Evolutionary conservation across 192 early-diverging fungal species (phyloP).

Genomic region (Backusella luteola): DNA sequence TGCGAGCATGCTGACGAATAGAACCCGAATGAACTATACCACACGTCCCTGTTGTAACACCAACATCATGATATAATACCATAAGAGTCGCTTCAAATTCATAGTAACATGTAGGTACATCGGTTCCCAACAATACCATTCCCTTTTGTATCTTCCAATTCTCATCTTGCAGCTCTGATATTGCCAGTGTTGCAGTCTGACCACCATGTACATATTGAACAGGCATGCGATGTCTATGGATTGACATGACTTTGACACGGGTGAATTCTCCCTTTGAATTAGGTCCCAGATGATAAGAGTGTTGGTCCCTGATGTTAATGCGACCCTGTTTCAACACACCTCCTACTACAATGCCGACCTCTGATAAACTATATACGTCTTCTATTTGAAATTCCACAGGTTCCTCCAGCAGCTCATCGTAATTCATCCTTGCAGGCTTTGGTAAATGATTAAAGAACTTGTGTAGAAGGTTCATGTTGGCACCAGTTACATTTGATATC

Average conservation of each 20-base stretch:
- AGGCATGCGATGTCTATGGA: slow-evolving; percentile 81
- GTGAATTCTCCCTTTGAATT: slow-evolving; percentile 64
- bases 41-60: slow-evolving; percentile 47
- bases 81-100: slow-evolving; percentile 68
- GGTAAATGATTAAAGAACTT: slow-evolving; percentile 71
- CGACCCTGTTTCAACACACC: slow-evolving; percentile 57
- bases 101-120: slow-evolving; percentile 43
- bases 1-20: slow-evolving; percentile 54
- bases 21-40: slow-evolving; percentile 63
- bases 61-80: slow-evolving; percentile 54
- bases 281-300: slow-evolving; percentile 59
- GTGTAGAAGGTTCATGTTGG: slow-evolving; percentile 62
- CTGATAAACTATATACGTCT: slow-evolving; percentile 71
- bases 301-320: slow-evolving; percentile 40
- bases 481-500: slow-evolving; percentile 80
- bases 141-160: slow-evolving; percentile 41
- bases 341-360: slow-evolving; percentile 63
- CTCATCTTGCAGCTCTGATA: not conserved
- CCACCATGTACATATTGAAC: slow-evolving; percentile 65
- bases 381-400: slow-evolving; percentile 78
- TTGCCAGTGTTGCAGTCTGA: slow-evolving; percentile 73
- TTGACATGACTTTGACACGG: slow-evolving; percentile 67
- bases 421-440: slow-evolving; percentile 46
- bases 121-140: slow-evolving; percentile 53
- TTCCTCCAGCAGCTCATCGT: slow-evolving; percentile 36